Evolutionary conservation across 2,329 filamentous ascomycete species (phyloP).

Genomic region (Ramichloridium luteum): DNA sequence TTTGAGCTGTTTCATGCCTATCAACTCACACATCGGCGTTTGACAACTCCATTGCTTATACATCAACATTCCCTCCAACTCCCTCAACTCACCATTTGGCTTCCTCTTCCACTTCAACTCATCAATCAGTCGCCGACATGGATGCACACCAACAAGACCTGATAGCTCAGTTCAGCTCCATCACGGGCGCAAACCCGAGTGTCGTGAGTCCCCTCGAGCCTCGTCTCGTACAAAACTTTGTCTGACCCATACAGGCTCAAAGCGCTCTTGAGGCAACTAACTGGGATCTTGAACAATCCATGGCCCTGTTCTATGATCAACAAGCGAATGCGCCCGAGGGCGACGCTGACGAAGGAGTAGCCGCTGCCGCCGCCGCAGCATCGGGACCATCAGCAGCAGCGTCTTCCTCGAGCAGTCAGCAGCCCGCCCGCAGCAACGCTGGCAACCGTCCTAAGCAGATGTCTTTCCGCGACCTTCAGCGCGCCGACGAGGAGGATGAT

Average conservation of each 20-base stretch:
- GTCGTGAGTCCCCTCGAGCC: slow-evolving; percentile 17
- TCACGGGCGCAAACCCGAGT: slow-evolving; percentile 25
- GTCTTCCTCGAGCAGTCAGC: slow-evolving; percentile 14
- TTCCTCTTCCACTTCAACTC: slow-evolving; percentile 1
- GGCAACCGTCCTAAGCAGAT: slow-evolving; percentile 21
- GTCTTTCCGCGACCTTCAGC: slow-evolving; percentile 36
- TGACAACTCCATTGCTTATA: too few species aligned
- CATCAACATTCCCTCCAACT: too few species aligned
- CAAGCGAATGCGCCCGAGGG: slow-evolving; percentile 27
- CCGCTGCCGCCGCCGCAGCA: slow-evolving; percentile 7
- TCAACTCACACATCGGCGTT: too few species aligned
- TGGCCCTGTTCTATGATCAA: slow-evolving; percentile 33
- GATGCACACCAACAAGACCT: slow-evolving; percentile 21
- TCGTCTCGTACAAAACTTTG: neutral
- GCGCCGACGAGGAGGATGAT: slow-evolving; percentile 44
- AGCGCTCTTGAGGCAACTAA: slow-evolving; percentile 31
- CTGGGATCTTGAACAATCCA: slow-evolving; percentile 35
- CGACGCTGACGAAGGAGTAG: slow-evolving; percentile 22
- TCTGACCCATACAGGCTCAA: slow-evolving; percentile 28
- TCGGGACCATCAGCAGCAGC: slow-evolving; percentile 7
- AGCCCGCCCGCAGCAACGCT: slow-evolving; percentile 16
- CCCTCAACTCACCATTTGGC: slow-evolving; percentile 1
- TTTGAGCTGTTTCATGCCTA: too few species aligned
- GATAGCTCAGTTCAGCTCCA: slow-evolving; percentile 26
- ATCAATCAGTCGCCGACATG: slow-evolving; percentile 15